These are phyloP conservation scores for Camellia granthamiana DNA, from an alignment of 148 eudicot genomes.

Conservation along the genomic window DNA sequence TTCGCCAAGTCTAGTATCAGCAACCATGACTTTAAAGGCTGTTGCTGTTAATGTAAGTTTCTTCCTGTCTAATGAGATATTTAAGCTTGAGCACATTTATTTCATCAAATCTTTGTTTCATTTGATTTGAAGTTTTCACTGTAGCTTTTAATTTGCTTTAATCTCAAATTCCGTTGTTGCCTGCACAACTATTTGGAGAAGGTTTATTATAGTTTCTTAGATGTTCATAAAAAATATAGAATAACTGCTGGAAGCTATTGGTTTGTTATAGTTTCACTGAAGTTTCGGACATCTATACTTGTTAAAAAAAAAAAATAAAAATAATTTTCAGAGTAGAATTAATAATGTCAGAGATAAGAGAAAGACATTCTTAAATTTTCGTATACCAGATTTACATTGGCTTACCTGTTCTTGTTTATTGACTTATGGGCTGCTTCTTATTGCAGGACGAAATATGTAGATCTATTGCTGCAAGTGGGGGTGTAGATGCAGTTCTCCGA, in stretches of 20 bases:
- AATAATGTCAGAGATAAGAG: background rate
- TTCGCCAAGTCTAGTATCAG: constrained; percentile 75
- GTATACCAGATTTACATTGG: background rate
- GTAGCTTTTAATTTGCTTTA: background rate
- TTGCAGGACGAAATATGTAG: constrained; percentile 96
- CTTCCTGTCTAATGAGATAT: background rate
- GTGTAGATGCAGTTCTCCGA: constrained; percentile 71
- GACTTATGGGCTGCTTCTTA: constrained; percentile 8
- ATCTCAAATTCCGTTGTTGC: background rate
- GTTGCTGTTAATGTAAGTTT: constrained; percentile 82
- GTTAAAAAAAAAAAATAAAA: too few relatives aligned
- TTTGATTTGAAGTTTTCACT: background rate
- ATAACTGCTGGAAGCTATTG: background rate
- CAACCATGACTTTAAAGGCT: constrained; percentile 79
- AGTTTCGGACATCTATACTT: too few relatives aligned
- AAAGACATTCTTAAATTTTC: background rate
- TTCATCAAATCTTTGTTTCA: background rate
- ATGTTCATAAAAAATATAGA: background rate
- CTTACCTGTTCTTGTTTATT: background rate
- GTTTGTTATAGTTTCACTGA: background rate
- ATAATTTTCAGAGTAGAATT: background rate
- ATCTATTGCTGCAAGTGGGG: constrained; percentile 76
- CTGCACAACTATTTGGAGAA: background rate
- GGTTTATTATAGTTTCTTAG: background rate
- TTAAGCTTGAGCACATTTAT: constrained; percentile 1